phyloP scores from a whole-genome alignment of 257 asterid species.

The Jaltomata sinuosa region DNA sequence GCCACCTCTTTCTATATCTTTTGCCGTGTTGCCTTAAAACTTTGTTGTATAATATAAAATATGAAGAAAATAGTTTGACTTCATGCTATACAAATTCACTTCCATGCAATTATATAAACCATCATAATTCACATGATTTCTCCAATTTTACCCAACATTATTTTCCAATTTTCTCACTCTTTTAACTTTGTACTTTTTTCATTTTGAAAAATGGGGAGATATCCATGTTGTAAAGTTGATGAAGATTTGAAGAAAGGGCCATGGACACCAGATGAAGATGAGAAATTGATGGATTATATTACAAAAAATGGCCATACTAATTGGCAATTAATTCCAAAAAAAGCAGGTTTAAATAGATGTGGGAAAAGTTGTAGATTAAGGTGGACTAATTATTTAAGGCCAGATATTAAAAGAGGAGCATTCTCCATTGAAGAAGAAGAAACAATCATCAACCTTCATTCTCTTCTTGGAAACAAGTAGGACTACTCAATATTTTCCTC shows the following conservation, averaged over 20 bases:
- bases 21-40: slow-evolving; percentile 10
- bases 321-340: slow-evolving; percentile 22
- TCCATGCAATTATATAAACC: slow-evolving; percentile 9
- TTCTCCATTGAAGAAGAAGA: slow-evolving; percentile 23
- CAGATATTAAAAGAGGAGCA: slow-evolving; percentile 27
- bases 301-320: slow-evolving; percentile 13
- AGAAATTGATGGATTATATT: slow-evolving; percentile 12
- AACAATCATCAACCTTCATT: slow-evolving; percentile 18
- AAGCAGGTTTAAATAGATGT: slow-evolving; percentile 26
- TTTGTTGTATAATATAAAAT: background rate
- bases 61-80: slow-evolving; percentile 8
- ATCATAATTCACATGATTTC: background rate
- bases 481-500: background rate
- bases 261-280: slow-evolving; percentile 28
- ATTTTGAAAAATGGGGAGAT: slow-evolving; percentile 9
- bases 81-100: background rate
- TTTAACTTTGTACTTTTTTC: background rate
- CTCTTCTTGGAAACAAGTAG: slow-evolving; percentile 27
- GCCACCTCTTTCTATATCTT: background rate
- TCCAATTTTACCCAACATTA: background rate
- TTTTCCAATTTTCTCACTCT: background rate
- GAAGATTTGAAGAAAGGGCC: slow-evolving; percentile 25
- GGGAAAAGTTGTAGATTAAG: slow-evolving; percentile 36
- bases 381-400: slow-evolving; percentile 34
- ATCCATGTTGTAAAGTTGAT: slow-evolving; percentile 9